Conservation (phyloP, 23 red algal genomes). For the Agarophyton chilense region DNA sequence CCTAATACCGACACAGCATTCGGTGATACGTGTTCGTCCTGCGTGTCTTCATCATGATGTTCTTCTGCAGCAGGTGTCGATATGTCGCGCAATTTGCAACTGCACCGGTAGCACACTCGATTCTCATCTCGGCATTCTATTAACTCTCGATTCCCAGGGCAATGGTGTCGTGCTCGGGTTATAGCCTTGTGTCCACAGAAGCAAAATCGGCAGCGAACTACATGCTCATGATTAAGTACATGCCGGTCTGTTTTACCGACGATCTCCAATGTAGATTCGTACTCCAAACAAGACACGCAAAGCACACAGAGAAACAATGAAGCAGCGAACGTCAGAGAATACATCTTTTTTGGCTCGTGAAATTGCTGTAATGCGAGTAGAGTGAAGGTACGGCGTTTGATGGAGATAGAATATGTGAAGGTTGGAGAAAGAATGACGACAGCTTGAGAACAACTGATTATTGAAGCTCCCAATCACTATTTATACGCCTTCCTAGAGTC, state of each 20-base stretch:
- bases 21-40: not conserved
- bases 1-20: not conserved
- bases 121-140: not conserved
- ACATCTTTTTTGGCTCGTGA: not conserved
- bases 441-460: no score
- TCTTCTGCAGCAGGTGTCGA: not conserved
- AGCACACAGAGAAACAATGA: not conserved
- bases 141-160: constrained; percentile 14
- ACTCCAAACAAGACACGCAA: not conserved
- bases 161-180: not conserved
- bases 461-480: no score
- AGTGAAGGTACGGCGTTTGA: not conserved
- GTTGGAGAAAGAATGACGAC: no score
- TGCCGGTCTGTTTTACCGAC: not conserved
- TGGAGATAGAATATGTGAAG: not conserved
- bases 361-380: not conserved
- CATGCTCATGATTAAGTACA: not conserved
- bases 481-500: no score
- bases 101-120: constrained; percentile 4
- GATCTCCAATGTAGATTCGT: not conserved
- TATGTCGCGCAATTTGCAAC: not conserved
- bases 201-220: constrained; percentile 2
- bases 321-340: not conserved
- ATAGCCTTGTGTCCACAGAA: constrained; percentile 9
- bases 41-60: not conserved